Conservation (phyloP, 2,329 filamentous ascomycete genomes). For the Stenocarpella maydis region DNA sequence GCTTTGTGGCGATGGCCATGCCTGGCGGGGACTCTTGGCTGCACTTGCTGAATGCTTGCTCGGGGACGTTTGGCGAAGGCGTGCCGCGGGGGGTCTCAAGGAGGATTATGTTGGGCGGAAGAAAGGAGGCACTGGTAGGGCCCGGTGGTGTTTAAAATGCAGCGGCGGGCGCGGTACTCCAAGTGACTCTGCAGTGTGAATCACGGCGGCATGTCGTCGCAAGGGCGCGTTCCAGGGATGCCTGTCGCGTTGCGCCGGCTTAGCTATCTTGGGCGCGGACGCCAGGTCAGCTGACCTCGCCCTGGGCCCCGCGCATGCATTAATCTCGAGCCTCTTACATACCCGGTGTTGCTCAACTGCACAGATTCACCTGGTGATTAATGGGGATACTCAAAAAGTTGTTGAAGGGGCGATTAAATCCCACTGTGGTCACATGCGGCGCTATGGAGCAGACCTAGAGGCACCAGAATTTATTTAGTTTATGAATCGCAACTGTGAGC, state of each 20-base stretch:
- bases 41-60: neutral
- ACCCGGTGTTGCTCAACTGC: no score
- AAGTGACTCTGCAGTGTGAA: neutral
- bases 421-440: no score
- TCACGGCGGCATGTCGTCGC: conserved; percentile 32
- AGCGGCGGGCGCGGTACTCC: neutral
- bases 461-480: no score
- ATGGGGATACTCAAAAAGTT: no score
- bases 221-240: conserved; percentile 31
- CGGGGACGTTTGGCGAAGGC: neutral
- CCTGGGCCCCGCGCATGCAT: neutral
- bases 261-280: neutral
- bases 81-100: neutral
- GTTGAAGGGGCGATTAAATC: no score
- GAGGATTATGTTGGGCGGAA: neutral
- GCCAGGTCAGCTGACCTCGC: conserved; percentile 25
- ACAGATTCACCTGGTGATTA: no score
- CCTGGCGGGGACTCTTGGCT: neutral
- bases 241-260: neutral
- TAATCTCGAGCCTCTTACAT: neutral
- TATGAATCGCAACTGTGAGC: no score
- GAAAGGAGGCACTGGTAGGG: neutral
- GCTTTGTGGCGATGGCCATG: conserved; percentile 27
- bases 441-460: no score
- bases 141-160: no score